Evolutionary conservation across 257 asterid species (phyloP), one percentile per base, ranked within the genome.

Genomic region (Nicotiana attenuata): DNA sequence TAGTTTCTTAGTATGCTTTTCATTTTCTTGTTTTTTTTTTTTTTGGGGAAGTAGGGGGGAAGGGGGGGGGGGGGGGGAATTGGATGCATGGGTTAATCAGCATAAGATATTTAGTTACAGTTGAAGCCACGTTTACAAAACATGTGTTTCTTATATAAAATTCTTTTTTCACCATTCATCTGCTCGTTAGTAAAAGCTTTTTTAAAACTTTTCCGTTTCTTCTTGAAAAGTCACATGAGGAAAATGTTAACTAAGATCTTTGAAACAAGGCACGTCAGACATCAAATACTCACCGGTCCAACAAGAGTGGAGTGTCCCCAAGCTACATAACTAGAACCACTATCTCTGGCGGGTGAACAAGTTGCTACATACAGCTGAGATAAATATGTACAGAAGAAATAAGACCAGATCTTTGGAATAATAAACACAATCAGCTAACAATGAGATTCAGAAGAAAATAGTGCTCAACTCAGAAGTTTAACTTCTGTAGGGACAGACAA

Each of bases 251-350:
- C 24, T 15, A 28, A 24, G 20, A 77, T 33, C 55, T 24, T 73
- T 14, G 59, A 5, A 80, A 76, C 41, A 45, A 47, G 61, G 24
- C 38, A 47, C 0, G 0, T 14, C 38, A 73, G 82, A 78, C 17
- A 5, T 16, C 14, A 60, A 35, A 64, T 26, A 90, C 98, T 90
- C 83, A 93, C 98, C 69, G 98, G 97, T 60, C 97, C 98, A 82
- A 95, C 97, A 65, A 93, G 97, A 80, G 98, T 93, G 65, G 97
- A 94, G 87, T 94, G 98, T 47, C 97, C 97, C 97, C 97, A 93
- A 71, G 97, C 97, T 78, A 95, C 97, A 87, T 95, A 93, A 83
- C 89, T 88, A 29, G 98, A 87, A 73, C 85, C 84, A 85, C 77
- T 10, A 84, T 92, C 98, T 89, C 98, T 87, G 47, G 98, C 97